Evolutionary conservation across 2,329 filamentous ascomycete species (phyloP), one percentile per base, ranked within the genome.

Genomic region (Colletotrichum kahawae): DNA sequence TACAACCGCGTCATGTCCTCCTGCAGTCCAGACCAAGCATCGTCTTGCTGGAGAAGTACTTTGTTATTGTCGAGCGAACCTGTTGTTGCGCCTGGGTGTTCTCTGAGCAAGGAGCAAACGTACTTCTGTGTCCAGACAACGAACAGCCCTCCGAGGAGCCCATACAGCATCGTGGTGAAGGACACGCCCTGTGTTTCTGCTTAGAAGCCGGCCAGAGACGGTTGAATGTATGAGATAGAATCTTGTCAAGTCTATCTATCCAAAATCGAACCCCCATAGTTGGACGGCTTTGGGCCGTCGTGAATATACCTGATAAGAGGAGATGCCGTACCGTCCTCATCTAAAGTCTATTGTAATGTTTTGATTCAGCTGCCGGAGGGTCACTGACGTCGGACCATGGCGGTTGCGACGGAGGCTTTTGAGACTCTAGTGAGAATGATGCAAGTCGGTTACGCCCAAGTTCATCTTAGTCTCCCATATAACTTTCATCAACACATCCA

Each of bases 101-200:
- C 38, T 43, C 38, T 10, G 8, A 10, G 16, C 38, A 43, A n/a
- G 38, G 38, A n/a, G 38, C 38, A 9, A 48, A 48, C 18, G n/a
- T 48, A 4, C 3, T 4, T n/a, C 18, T 0, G 5, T 9, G 18
- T 48, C 18, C 9, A 1, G 38, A 7, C 38, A 4, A 10, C n/a
- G 18, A 43, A n/a, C 1, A n/a, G 38, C 1, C 18, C 0, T 4
- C 5, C 0, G n/a, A 0, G 18, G 38, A n/a, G 9, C 0, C 18
- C 38, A 2, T n/a, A 5, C 4, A 7, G 43, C 43, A 48, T n/a
- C 43, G 13, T 48, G 43, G 43, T 21, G 10, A n/a, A 21, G n/a
- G 13, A 2, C n/a, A 21, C 6, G 43, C 43, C 9, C 31, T 10
- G 31, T 7, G 18, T 21, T 3, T 7, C 2, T 48, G 43, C 43